These are phyloP conservation scores for Talaromyces albobiverticillius DNA, from an alignment of 2,329 filamentous ascomycete species.

Conservation along the genomic window DNA sequence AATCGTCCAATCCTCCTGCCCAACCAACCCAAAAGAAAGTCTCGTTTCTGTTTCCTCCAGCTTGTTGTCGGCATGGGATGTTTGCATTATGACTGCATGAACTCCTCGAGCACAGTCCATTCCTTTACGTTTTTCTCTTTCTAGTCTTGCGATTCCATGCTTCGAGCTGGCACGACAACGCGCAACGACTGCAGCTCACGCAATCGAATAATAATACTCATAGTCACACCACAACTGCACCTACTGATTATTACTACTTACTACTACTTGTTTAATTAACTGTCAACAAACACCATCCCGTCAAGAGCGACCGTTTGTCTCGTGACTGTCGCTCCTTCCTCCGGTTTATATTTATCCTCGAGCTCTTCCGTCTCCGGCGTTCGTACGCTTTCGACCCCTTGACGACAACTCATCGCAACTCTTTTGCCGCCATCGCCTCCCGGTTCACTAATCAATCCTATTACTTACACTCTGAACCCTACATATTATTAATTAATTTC, in stretches of 20 bases:
- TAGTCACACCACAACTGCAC: not conserved
- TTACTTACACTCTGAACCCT: not conserved
- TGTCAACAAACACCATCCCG: not conserved
- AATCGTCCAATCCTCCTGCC: no score
- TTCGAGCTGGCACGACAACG: not conserved
- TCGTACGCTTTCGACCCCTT: not conserved
- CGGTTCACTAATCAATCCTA: not conserved
- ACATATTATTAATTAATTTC: not conserved
- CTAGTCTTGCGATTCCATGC: not conserved
- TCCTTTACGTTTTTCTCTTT: not conserved
- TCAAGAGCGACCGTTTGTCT: not conserved
- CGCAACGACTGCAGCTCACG: not conserved
- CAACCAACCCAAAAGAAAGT: no score
- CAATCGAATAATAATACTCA: no score
- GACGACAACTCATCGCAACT: not conserved
- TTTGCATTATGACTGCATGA: not conserved
- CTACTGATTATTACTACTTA: not conserved
- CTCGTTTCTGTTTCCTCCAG: no score
- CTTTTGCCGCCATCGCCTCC: not conserved
- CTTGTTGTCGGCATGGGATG: not conserved
- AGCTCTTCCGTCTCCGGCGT: not conserved
- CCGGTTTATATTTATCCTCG: not conserved
- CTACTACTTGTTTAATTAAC: not conserved
- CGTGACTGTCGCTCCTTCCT: slow-evolving; percentile 9
- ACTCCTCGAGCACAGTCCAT: not conserved